Evolutionary conservation across 2,329 filamentous ascomycete species (phyloP).

Genomic region (Colletotrichum tamarilloi): DNA sequence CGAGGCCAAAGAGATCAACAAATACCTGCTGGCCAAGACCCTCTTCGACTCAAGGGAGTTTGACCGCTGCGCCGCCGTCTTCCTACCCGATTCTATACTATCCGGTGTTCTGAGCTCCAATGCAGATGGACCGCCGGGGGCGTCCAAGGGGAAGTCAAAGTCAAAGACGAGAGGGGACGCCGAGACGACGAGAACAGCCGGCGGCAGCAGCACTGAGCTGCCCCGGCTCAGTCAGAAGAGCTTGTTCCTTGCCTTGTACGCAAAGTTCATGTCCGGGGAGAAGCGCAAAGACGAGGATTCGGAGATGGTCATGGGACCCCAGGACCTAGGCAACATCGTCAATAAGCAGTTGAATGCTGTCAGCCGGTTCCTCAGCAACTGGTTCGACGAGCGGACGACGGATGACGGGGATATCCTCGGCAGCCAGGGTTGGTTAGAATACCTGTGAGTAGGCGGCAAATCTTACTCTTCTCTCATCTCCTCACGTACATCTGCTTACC

Average conservation of each 20-base stretch:
- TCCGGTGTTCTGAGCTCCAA: conserved; percentile 70
- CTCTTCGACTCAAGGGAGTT: conserved; percentile 96
- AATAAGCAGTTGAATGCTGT: conserved; percentile 88
- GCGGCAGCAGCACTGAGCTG: conserved; percentile 44
- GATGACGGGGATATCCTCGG: conserved; percentile 69
- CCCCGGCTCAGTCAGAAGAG: conserved; percentile 86
- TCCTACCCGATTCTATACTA: conserved; percentile 84
- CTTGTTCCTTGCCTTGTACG: conserved; percentile 90
- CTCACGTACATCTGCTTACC: conserved; percentile 27
- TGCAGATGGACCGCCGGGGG: conserved; percentile 49
- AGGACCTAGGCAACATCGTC: conserved; percentile 83
- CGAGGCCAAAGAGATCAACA: conserved; percentile 82
- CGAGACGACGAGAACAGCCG: conserved; percentile 36
- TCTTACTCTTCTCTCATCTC: not conserved
- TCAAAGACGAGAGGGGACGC: conserved; percentile 51
- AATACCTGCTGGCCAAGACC: conserved; percentile 90
- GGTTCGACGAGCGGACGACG: conserved; percentile 76
- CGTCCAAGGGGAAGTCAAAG: conserved; percentile 72
- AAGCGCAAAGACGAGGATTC: conserved; percentile 96
- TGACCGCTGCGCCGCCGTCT: conserved; percentile 91
- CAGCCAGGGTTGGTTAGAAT: conserved; percentile 94
- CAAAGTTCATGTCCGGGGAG: conserved; percentile 92
- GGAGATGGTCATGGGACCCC: conserved; percentile 95
- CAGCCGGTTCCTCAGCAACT: conserved; percentile 80
- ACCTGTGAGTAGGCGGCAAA: conserved; percentile 62